Evolutionary conservation across 169 alveolate species (phyloP).

Genomic region (Plasmodium gaboni): DNA sequence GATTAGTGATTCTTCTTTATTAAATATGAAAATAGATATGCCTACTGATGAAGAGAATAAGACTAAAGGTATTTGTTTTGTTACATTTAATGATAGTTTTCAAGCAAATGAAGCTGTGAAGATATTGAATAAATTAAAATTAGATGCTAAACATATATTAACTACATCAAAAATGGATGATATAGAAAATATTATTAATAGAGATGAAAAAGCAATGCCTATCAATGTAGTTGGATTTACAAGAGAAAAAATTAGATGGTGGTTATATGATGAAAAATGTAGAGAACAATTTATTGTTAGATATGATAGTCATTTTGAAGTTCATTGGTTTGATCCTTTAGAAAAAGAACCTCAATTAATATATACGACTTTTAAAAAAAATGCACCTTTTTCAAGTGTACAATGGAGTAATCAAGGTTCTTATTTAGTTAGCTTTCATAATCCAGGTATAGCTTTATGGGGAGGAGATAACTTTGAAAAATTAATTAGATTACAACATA

Average conservation of each 20-base stretch:
- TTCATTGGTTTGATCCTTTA: slow-evolving; percentile 91
- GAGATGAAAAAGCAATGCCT: slow-evolving; percentile 68
- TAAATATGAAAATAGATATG: slow-evolving; percentile 73
- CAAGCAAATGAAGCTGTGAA: slow-evolving; percentile 79
- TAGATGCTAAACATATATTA: slow-evolving; percentile 70
- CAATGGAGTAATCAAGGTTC: slow-evolving; percentile 95
- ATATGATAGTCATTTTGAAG: slow-evolving; percentile 90
- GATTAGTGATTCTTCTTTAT: slow-evolving; percentile 78
- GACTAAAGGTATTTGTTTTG: slow-evolving; percentile 79
- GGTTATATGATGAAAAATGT: slow-evolving; percentile 86
- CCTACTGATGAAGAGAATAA: slow-evolving; percentile 78
- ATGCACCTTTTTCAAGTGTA: slow-evolving; percentile 92
- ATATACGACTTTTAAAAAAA: slow-evolving; percentile 89
- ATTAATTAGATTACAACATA: slow-evolving; percentile 90
- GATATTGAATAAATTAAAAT: slow-evolving; percentile 49
- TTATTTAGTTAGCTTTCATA: slow-evolving; percentile 90
- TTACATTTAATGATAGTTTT: slow-evolving; percentile 78
- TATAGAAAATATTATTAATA: slow-evolving; percentile 62
- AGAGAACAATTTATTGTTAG: slow-evolving; percentile 92
- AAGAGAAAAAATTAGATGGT: slow-evolving; percentile 91
- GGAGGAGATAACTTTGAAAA: slow-evolving; percentile 91
- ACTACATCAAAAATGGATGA: slow-evolving; percentile 73
- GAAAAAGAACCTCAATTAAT: slow-evolving; percentile 89
- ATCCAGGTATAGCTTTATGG: slow-evolving; percentile 93
- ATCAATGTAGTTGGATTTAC: slow-evolving; percentile 86